phyloP scores from a whole-genome alignment of 2,329 filamentous ascomycete genomes.

The Beauveria sp. region DNA sequence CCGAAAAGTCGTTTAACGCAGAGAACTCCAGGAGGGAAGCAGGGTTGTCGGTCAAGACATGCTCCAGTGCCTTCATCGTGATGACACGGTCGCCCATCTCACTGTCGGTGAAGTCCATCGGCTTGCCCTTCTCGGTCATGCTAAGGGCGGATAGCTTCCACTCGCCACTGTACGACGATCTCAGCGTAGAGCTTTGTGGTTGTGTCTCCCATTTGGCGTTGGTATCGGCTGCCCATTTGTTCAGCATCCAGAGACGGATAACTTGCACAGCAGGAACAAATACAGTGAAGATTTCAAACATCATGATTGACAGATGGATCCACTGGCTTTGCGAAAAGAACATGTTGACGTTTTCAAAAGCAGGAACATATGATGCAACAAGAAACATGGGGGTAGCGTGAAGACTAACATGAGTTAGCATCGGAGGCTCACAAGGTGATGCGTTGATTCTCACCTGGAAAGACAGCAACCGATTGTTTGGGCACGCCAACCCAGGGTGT shows the following conservation, averaged over 20 bases:
- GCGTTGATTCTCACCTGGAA: constrained; percentile 19
- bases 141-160: constrained; percentile 16
- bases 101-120: constrained; percentile 16
- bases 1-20: constrained; percentile 47
- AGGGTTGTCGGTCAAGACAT: constrained; percentile 37
- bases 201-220: constrained; percentile 24
- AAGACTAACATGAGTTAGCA: constrained; percentile 27
- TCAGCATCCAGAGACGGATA: constrained; percentile 18
- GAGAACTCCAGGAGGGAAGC: constrained; percentile 43
- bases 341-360: constrained; percentile 34
- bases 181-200: constrained; percentile 18
- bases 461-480: constrained; percentile 40
- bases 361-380: constrained; percentile 35
- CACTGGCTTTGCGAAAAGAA: constrained; percentile 42
- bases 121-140: constrained; percentile 25
- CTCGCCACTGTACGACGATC: constrained; percentile 13
- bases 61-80: constrained; percentile 45
- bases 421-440: not conserved
- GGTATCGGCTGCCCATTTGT: constrained; percentile 17
- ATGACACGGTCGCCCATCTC: constrained; percentile 34
- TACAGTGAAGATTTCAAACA: constrained; percentile 48
- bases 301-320: constrained; percentile 43
- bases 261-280: constrained; percentile 38
- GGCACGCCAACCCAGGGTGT: constrained; percentile 49
- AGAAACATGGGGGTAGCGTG: constrained; percentile 51